phyloP scores from a whole-genome alignment of 768 basidiomycete species.

The Suillus paluster region DNA sequence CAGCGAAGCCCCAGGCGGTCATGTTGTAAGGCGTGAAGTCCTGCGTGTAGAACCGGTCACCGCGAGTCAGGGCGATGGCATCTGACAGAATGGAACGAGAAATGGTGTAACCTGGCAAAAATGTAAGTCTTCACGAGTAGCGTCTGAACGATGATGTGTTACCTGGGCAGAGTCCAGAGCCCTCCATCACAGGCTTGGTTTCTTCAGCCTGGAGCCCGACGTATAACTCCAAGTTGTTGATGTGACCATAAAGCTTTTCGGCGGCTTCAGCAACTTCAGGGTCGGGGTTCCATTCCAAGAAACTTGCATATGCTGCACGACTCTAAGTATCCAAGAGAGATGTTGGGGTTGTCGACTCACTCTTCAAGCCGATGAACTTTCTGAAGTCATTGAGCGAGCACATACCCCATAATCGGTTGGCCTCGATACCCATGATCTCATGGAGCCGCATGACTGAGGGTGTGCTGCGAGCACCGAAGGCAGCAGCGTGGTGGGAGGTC shows the following conservation, averaged over 20 bases:
- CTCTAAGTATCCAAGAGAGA: not conserved
- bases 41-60: conserved; percentile 81
- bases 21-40: conserved; percentile 83
- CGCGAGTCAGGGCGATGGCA: conserved; percentile 84
- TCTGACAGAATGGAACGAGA: conserved; percentile 86
- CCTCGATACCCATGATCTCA: conserved; percentile 85
- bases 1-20: conserved; percentile 84
- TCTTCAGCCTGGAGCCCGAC: conserved; percentile 82
- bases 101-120: conserved; percentile 70
- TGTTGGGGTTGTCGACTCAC: conserved; percentile 40
- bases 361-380: conserved; percentile 79
- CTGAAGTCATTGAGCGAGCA: conserved; percentile 87
- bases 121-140: not conserved
- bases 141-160: conserved; percentile 11
- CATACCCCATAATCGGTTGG: conserved; percentile 77
- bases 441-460: conserved; percentile 76
- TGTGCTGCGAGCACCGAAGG: conserved; percentile 81
- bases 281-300: conserved; percentile 84
- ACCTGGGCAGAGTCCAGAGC: conserved; percentile 88
- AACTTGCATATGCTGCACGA: conserved; percentile 60
- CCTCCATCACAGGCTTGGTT: conserved; percentile 71
- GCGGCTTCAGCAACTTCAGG: conserved; percentile 70
- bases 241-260: conserved; percentile 76
- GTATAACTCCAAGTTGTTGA: conserved; percentile 81
- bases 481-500: conserved; percentile 70